These are phyloP conservation scores for Scheffersomyces illinoinensis DNA, from an alignment of 1,139 yeast species.

Conservation along the genomic window DNA sequence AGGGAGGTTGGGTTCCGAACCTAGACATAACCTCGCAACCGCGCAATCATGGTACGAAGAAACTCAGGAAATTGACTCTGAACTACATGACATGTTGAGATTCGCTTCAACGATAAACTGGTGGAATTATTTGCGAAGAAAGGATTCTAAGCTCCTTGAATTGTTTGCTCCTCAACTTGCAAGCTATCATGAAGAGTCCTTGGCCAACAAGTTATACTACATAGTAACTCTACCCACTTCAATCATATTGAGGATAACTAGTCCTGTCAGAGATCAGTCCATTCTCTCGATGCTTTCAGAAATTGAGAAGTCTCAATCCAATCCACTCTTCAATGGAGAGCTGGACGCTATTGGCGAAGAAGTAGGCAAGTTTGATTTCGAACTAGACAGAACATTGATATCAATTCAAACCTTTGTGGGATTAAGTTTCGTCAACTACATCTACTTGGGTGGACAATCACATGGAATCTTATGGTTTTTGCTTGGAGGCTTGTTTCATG, in stretches of 20 bases:
- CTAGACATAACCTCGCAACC: background rate
- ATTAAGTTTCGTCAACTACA: slow-evolving; percentile 13
- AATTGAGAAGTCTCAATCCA: slow-evolving; percentile 1
- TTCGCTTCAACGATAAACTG: background rate
- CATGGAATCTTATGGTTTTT: slow-evolving; percentile 14
- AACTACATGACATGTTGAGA: background rate
- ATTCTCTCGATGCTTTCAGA: slow-evolving; percentile 5
- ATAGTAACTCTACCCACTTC: slow-evolving; percentile 46
- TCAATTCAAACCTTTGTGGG: slow-evolving; percentile 21
- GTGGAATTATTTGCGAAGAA: background rate
- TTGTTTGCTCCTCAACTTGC: slow-evolving; percentile 14
- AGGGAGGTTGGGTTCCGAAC: background rate
- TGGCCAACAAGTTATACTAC: slow-evolving; percentile 18
- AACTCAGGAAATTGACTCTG: background rate
- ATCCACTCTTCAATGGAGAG: background rate
- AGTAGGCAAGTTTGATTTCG: slow-evolving; percentile 16
- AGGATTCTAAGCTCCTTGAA: slow-evolving; percentile 1
- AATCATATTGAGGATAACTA: slow-evolving; percentile 43
- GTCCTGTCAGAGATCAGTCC: slow-evolving; percentile 44
- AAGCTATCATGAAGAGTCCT: slow-evolving; percentile 7
- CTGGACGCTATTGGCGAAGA: background rate
- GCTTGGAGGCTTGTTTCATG: background rate
- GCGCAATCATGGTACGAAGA: background rate
- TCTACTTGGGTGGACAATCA: slow-evolving; percentile 9
- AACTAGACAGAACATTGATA: slow-evolving; percentile 18